Evolutionary conservation across 75 land plant genomes (phyloP), one percentile per base, ranked within the genome.

Genomic region (Picea glauca): DNA sequence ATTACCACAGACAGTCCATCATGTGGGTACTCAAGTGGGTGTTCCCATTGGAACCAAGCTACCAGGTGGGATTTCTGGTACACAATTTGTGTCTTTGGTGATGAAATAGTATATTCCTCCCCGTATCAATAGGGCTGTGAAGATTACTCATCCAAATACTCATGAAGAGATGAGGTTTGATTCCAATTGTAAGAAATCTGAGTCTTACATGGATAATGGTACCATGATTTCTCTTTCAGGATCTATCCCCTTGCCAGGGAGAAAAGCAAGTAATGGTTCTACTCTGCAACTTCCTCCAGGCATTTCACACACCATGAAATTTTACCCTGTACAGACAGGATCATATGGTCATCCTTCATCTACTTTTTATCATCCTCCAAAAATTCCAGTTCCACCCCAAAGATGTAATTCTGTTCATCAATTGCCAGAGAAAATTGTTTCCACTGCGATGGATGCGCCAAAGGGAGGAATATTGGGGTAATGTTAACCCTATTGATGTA

Each of bases 121-220:
- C 26, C 26, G 26, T 57, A 91, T 87, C 38, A 90, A 80, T 73
- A 78, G 63, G 46, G 82, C 90, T 60, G 87, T 97, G 2, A 92
- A 90, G 80, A 97, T 97, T 75, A 93, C 97, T 80, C 81, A 97
- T 84, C 99, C 98, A 8, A 78, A 93, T 0, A 97, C 98, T 23
- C 98, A 90, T 81, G 93, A 94, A 78, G 99, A 91, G 74, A 17
- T 91, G 77, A 89, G 72, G 26, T 81, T 91, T 50, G 88, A 84
- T 77, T 72, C 74, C 6, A 43, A 21, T 46, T 8, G 54, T 46
- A 40, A 38, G 56, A 84, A 75, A 35, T 54, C 81, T 46, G 86
- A 89, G 60, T 31, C 78, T 21, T 67, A 80, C 78, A 17, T 40
- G 20, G 89, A 84, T 74, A 65, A 38, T 79, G 81, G 83, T 18